Evolutionary conservation across 805 yeast species (phyloP), one percentile per base, ranked within the genome.

Genomic region (Wickerhamomyces xylosicus): DNA sequence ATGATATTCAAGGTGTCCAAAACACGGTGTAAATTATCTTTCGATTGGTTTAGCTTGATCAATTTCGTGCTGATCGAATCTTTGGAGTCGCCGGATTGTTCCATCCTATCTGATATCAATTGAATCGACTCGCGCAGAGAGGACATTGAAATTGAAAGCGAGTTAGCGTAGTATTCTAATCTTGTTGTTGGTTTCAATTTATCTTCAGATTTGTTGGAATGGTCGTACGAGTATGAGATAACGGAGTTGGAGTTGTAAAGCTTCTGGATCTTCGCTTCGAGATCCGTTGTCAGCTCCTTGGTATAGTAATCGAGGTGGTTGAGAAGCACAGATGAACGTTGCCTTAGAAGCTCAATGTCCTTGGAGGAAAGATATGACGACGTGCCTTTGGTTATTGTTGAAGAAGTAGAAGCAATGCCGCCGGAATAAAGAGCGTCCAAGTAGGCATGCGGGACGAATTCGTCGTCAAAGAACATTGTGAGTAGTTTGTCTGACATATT

Each of bases 381-480:
- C 31, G 42, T 37, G 21, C 36, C 31, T 37, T 33, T 40, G 25
- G 18, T 34, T 3, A 39, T 40, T 3, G 44, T 41, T 17, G 44
- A 29, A 4, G 40, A 44, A 3, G 69, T 19, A 8, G 31, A n/a
- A 8, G 39, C 61, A 16, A 29, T 19, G 18, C 62, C 19, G 31
- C 38, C 27, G 32, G 48, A 38, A 43, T 76, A 67, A 14, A 81
- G 58, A 3, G 82, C 77, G 52, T 82, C 85, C 16, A 82, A 67
- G 48, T 72, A 82, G 32, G 73, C 74, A 39, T 74, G 71, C 1
- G 86, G 82, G 15, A 71, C 74, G 51, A 80, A 81, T 19, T 71
- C 74, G 17, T 69, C 72, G 45, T 80, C 85, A 44, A 79, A 77
- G 61, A 82, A 82, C 77, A 81, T 79, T 11, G 74, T 59, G 3